These are phyloP conservation scores for Pseudocohnilembus persalinus DNA, from an alignment of 169 alveolate genomes.

Conservation along the genomic window DNA sequence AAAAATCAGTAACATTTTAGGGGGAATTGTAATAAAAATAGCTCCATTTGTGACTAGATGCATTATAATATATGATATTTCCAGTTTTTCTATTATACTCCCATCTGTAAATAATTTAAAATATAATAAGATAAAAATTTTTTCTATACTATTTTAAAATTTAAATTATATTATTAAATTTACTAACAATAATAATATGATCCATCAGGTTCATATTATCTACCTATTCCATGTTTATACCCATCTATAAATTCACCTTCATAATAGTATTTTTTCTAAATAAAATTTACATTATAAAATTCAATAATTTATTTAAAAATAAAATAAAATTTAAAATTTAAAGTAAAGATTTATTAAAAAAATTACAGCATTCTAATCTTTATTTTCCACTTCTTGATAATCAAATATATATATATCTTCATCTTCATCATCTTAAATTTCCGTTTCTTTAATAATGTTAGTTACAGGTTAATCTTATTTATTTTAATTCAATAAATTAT, in stretches of 20 bases:
- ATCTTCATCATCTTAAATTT: conserved; percentile 10
- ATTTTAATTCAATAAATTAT: too few species aligned
- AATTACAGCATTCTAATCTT: not conserved
- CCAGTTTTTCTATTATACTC: conserved; percentile 25
- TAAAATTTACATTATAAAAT: too few species aligned
- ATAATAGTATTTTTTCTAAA: not conserved
- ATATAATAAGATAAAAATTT: too few species aligned
- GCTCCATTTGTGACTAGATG: conserved; percentile 19
- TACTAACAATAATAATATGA: conserved; percentile 17
- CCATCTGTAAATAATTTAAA: conserved; percentile 1
- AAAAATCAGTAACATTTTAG: not conserved
- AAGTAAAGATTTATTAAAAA: too few species aligned
- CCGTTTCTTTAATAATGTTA: not conserved
- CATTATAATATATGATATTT: conserved; percentile 12
- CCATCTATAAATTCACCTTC: conserved; percentile 38
- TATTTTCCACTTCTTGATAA: not conserved
- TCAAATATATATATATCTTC: not conserved
- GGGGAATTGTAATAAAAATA: not conserved
- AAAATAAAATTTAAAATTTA: too few species aligned
- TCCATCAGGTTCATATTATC: conserved; percentile 24
- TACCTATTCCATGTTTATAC: conserved; percentile 33
- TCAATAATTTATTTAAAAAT: too few species aligned
- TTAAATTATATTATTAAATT: too few species aligned
- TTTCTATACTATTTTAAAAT: too few species aligned
- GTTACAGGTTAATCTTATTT: too few species aligned